A percentile compares a stretch with the other conserved stretches of the same genome.
Conservation (phyloP, 108 stramenopile species). For the Nitzschia sp. region DNA sequence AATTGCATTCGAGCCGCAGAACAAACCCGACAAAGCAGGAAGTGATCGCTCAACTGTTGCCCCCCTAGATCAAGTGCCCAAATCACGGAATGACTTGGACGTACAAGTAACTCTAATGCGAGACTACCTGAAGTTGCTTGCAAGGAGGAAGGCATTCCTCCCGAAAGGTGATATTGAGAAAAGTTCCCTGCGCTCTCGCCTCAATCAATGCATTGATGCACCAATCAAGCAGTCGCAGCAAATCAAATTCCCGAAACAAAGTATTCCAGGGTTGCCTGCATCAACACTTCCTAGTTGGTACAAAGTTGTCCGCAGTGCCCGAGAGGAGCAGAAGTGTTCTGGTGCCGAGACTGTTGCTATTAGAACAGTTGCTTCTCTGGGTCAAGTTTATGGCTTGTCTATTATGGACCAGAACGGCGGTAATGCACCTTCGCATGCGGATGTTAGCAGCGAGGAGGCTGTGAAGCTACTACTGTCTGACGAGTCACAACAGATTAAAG, state of each 20-base stretch:
- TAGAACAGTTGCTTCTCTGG: slow-evolving; percentile 46
- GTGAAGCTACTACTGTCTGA: slow-evolving; percentile 12
- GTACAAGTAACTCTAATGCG: slow-evolving; percentile 11
- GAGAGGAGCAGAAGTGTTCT: background rate
- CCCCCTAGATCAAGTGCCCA: background rate
- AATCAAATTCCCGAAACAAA: slow-evolving; percentile 50
- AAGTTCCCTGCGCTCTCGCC: background rate
- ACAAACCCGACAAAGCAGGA: background rate
- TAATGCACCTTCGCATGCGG: slow-evolving; percentile 7
- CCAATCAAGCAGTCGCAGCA: slow-evolving; percentile 53
- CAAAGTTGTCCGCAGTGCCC: slow-evolving; percentile 22
- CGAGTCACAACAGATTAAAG: slow-evolving; percentile 53
- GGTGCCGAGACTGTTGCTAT: slow-evolving; percentile 40
- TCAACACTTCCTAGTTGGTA: slow-evolving; percentile 49
- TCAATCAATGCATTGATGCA: slow-evolving; percentile 45
- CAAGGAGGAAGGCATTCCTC: slow-evolving; percentile 27
- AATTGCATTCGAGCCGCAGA: slow-evolving; percentile 18
- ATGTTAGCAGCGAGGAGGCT: slow-evolving; percentile 13
- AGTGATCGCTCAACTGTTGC: background rate
- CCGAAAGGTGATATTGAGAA: slow-evolving; percentile 3
- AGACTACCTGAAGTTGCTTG: slow-evolving; percentile 38
- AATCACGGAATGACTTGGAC: slow-evolving; percentile 10
- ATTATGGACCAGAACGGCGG: slow-evolving; percentile 42
- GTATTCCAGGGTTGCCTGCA: slow-evolving; percentile 13
- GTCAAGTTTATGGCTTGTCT: slow-evolving; percentile 56